phyloP scores from a whole-genome alignment of 495 filamentous ascomycete genomes.

The Xylaria scruposa region DNA sequence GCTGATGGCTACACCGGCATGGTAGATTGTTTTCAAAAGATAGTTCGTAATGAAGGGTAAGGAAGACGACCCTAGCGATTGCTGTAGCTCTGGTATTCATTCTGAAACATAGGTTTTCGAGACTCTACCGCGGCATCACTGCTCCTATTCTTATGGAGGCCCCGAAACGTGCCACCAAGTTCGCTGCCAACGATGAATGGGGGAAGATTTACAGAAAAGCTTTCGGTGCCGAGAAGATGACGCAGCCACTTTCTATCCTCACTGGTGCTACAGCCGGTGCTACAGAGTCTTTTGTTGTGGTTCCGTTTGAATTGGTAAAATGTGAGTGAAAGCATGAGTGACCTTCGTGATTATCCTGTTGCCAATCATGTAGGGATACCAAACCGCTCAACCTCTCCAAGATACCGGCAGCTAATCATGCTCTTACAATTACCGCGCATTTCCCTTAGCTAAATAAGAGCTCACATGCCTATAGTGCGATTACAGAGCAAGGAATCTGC shows the following conservation, averaged over 20 bases:
- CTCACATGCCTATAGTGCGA: constrained; percentile 61
- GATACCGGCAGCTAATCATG: not conserved
- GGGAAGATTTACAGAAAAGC: constrained; percentile 84
- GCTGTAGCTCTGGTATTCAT: constrained; percentile 19
- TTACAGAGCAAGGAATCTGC: constrained; percentile 95
- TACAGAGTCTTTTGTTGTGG: constrained; percentile 93
- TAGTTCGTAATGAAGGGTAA: constrained; percentile 92
- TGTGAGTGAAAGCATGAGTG: constrained; percentile 61
- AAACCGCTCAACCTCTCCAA: constrained; percentile 53
- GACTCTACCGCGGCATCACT: constrained; percentile 93
- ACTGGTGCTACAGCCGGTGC: constrained; percentile 95
- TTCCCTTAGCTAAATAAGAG: not conserved
- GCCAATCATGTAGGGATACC: constrained; percentile 81
- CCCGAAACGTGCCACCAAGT: constrained; percentile 97
- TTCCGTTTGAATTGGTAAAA: constrained; percentile 89
- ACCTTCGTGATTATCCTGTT: constrained; percentile 60
- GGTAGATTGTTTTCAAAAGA: constrained; percentile 97
- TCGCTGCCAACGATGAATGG: constrained; percentile 98
- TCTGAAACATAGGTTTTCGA: constrained; percentile 66
- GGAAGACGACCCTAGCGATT: constrained; percentile 24
- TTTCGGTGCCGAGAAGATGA: constrained; percentile 87
- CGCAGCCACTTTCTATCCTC: constrained; percentile 83
- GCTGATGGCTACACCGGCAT: constrained; percentile 91
- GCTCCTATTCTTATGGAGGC: constrained; percentile 99
- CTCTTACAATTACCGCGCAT: not conserved